These are phyloP conservation scores for Incumbomyces delicatus DNA, from an alignment of 2,329 filamentous ascomycete genomes.

Conservation along the genomic window DNA sequence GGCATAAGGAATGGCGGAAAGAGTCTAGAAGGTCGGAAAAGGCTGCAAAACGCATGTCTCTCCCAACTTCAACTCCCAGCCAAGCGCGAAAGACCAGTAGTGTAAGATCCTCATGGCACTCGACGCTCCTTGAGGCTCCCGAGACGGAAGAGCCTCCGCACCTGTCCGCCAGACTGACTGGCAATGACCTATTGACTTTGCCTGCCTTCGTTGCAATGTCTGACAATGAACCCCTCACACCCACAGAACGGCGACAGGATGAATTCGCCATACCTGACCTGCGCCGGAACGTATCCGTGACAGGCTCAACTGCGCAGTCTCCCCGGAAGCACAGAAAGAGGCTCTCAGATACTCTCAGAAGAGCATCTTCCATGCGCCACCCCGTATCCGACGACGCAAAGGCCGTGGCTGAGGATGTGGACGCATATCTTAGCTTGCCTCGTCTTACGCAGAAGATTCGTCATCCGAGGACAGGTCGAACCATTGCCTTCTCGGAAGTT, in stretches of 20 bases:
- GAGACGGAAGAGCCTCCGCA: slow-evolving; percentile 13
- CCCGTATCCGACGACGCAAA: slow-evolving; percentile 53
- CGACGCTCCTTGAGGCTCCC: slow-evolving; percentile 12
- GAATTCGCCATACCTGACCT: slow-evolving; percentile 9
- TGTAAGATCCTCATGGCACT: slow-evolving; percentile 16
- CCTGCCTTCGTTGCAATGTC: slow-evolving; percentile 11
- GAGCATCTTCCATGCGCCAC: neutral
- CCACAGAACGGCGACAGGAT: slow-evolving; percentile 7
- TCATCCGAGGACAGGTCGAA: slow-evolving; percentile 74
- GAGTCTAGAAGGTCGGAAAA: slow-evolving; percentile 18
- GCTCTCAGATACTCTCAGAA: slow-evolving; percentile 7
- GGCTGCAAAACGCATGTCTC: slow-evolving; percentile 14
- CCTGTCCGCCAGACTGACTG: slow-evolving; percentile 12
- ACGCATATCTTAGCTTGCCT: slow-evolving; percentile 71
- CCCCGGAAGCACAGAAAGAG: slow-evolving; percentile 1
- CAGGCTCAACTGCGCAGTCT: neutral
- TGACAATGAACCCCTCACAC: slow-evolving; percentile 6
- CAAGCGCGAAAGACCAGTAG: slow-evolving; percentile 12
- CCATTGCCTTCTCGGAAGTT: slow-evolving; percentile 94
- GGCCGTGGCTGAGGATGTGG: slow-evolving; percentile 79
- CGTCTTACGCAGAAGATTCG: slow-evolving; percentile 79
- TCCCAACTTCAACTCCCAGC: slow-evolving; percentile 13
- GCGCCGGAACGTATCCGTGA: slow-evolving; percentile 1
- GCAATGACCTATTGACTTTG: slow-evolving; percentile 13
- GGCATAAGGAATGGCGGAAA: slow-evolving; percentile 21